Base-by-base conservation (phyloP, 768 basidiomycete genomes). In the Tremella fuciformis region DNA sequence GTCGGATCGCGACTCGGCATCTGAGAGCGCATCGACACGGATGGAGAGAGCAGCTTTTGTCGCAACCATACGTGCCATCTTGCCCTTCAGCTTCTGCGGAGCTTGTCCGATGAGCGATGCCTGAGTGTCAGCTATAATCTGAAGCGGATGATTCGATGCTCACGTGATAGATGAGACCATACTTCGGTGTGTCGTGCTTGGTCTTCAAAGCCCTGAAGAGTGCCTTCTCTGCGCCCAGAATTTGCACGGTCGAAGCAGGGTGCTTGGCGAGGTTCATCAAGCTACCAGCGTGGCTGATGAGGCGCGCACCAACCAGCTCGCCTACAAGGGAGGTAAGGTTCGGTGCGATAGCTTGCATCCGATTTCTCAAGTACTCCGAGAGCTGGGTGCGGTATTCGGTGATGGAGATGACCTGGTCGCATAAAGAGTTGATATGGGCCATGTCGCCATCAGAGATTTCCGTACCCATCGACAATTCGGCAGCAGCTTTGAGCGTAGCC, bases 1-100 rank as follows among this genome's bases (percentile, higher is more conserved):
- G 59, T 88, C 90, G 9, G 77, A 76, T 77, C 97, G 96, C 67
- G 86, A 88, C 59, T 97, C 90, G 8, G 86, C 82, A 61, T 96
- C 91, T 41, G 93, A 88, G 47, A 99, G 86, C 7, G 96, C 96
- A 66, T 99, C 96, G 38, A 98, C 91, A 77, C 96, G 94, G 70
- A 96, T 91, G 3, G 94, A 94, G 13, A 99, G 85, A 0, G 96
- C 89, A 2, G 94, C 86, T 81, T 99, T 99, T 49, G 96, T 98
- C 50, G 96, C 93, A 26, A 98, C 91, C 96, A 99, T 99, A 71
- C 96, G 89, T 19, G 96, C 96, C 96, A 98, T 98, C 87, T 97
- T 99, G 70, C 94, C 94, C 82, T 98, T 99, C 65, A 97, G 83
- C 80, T 97, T 97, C 59, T 91, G 91, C 41, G 94, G 91, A 48